phyloP scores from a whole-genome alignment of 2,329 filamentous ascomycete genomes.

The Nannizzia gypsea region DNA sequence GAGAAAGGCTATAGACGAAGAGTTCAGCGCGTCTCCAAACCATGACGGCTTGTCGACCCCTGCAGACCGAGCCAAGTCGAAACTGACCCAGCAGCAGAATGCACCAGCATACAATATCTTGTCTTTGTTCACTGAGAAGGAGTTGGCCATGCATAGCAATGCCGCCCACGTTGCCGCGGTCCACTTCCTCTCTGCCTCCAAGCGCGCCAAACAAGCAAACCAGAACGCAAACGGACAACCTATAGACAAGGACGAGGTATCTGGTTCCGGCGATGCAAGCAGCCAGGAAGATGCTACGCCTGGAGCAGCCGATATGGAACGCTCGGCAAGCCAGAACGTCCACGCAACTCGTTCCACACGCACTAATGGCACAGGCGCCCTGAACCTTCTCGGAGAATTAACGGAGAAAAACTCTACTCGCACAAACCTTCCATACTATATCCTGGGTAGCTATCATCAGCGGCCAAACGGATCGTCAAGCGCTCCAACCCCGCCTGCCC shows the following conservation, averaged over 20 bases:
- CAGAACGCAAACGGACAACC: conserved; percentile 30
- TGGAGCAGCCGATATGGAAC: conserved; percentile 46
- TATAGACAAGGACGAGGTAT: conserved; percentile 30
- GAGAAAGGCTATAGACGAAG: conserved; percentile 47
- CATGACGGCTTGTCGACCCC: conserved; percentile 36
- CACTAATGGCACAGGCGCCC: conserved; percentile 41
- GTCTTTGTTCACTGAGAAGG: conserved; percentile 56
- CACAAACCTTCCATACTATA: conserved; percentile 36
- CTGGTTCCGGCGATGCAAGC: conserved; percentile 26
- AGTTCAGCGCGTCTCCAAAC: conserved; percentile 47
- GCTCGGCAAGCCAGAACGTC: conserved; percentile 46
- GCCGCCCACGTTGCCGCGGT: conserved; percentile 49
- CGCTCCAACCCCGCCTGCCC: conserved; percentile 32
- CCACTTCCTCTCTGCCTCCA: conserved; percentile 47
- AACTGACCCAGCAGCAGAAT: conserved; percentile 45
- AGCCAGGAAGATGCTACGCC: conserved; percentile 33
- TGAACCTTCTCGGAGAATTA: conserved; percentile 46
- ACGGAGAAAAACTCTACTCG: conserved; percentile 39
- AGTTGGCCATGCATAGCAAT: conserved; percentile 50
- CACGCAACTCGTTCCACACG: conserved; percentile 45
- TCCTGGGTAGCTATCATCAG: conserved; percentile 36
- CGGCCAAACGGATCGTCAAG: conserved; percentile 30
- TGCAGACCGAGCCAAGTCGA: conserved; percentile 43
- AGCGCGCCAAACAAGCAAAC: conserved; percentile 31
- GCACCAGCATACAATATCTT: conserved; percentile 50